Evolutionary conservation across 176 grass and related monocot species (phyloP).

Genomic region (Metroxylon sagu): DNA sequence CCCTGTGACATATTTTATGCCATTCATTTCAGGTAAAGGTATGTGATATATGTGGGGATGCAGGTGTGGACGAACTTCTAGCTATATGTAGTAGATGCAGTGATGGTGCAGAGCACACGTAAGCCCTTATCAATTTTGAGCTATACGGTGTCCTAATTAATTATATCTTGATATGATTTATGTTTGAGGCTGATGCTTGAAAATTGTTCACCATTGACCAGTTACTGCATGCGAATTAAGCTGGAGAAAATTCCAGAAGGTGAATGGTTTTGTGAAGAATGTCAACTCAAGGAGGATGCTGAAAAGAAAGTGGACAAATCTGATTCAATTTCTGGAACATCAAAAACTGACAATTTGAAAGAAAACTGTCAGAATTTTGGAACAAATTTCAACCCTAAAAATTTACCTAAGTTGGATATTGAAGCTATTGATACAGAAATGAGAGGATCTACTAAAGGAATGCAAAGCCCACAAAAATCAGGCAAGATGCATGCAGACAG

Average conservation of each 20-base stretch:
- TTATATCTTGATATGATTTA: background rate
- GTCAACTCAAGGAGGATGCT: constrained; percentile 41
- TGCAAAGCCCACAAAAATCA: constrained; percentile 31
- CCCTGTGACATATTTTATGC: too few species aligned
- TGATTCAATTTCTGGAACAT: constrained; percentile 26
- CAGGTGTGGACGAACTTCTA: constrained; percentile 73
- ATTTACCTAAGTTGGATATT: constrained; percentile 23
- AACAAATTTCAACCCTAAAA: constrained; percentile 23
- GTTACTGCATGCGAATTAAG: constrained; percentile 83
- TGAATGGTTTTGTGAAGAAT: constrained; percentile 95
- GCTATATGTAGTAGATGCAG: constrained; percentile 79
- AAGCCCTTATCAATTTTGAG: constrained; percentile 19
- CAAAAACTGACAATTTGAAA: constrained; percentile 32
- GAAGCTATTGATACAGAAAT: constrained; percentile 20
- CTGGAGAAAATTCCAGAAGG: constrained; percentile 73
- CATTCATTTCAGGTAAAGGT: constrained; percentile 66
- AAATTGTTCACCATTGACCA: constrained; percentile 27
- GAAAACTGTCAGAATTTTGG: constrained; percentile 30
- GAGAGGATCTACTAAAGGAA: constrained; percentile 29
- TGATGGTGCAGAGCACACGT: constrained; percentile 95
- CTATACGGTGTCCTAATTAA: too few species aligned
- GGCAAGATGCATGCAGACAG: constrained; percentile 32
- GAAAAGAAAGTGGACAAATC: constrained; percentile 43
- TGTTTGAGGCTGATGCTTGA: background rate
- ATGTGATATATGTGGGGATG: constrained; percentile 93